phyloP scores from a whole-genome alignment of 1,139 yeast species.

The Geotrichum restrictum region DNA sequence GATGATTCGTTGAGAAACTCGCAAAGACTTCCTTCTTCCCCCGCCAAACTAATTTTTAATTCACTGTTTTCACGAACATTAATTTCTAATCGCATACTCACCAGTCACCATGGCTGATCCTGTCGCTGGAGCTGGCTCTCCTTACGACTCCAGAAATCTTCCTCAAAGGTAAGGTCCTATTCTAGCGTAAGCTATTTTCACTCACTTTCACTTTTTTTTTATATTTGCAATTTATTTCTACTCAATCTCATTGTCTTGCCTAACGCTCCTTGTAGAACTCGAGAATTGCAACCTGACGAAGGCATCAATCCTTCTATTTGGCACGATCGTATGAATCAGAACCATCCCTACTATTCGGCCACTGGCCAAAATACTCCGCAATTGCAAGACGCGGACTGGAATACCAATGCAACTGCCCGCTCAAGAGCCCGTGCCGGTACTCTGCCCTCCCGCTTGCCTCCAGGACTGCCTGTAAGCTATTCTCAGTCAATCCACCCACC shows the following conservation, averaged over 20 bases:
- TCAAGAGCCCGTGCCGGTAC: slow-evolving; percentile 45
- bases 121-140: slow-evolving; percentile 22
- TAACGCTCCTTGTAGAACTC: slow-evolving; percentile 7
- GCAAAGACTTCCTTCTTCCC: background rate
- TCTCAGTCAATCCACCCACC: slow-evolving; percentile 22
- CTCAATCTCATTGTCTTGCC: background rate
- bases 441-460: slow-evolving; percentile 42
- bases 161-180: slow-evolving; percentile 10
- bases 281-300: slow-evolving; percentile 16
- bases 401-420: slow-evolving; percentile 3
- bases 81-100: slow-evolving; percentile 1
- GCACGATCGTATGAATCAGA: slow-evolving; percentile 17
- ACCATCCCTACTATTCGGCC: slow-evolving; percentile 1
- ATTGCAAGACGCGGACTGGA: slow-evolving; percentile 1
- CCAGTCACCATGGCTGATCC: slow-evolving; percentile 16
- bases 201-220: background rate
- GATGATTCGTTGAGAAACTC: background rate
- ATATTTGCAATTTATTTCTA: background rate
- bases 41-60: background rate
- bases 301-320: slow-evolving; percentile 11
- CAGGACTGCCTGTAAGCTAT: slow-evolving; percentile 26
- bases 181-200: background rate
- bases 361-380: slow-evolving; percentile 3
- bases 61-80: background rate
- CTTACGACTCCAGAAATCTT: slow-evolving; percentile 15